These are phyloP conservation scores for Blepharisma undulans DNA, from an alignment of 169 alveolate genomes.

Conservation along the genomic window DNA sequence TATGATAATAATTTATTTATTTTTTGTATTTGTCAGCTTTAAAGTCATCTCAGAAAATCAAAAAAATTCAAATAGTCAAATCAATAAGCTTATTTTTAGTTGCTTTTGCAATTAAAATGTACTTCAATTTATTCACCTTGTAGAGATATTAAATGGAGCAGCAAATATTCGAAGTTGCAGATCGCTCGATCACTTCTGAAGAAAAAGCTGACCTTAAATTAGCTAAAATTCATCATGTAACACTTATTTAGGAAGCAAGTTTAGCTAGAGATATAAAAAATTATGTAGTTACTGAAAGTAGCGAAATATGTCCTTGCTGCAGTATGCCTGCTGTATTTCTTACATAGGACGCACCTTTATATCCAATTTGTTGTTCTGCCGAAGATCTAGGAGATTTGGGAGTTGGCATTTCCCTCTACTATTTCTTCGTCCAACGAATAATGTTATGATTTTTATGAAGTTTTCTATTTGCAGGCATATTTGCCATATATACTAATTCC, in stretches of 20 bases:
- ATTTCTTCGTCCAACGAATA: not conserved
- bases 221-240: constrained; percentile 34
- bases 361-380: not conserved
- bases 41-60: too few species aligned
- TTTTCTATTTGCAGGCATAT: not conserved
- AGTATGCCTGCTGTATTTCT: not conserved
- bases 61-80: too few species aligned
- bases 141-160: not conserved
- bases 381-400: constrained; percentile 23
- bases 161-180: not conserved
- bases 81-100: too few species aligned
- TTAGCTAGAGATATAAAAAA: not conserved
- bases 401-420: constrained; percentile 33
- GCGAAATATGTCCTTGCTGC: constrained; percentile 17
- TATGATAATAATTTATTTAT: too few species aligned
- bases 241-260: not conserved
- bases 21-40: too few species aligned
- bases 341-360: not conserved
- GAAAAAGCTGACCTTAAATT: constrained; percentile 8
- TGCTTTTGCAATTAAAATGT: too few species aligned
- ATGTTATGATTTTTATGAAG: not conserved
- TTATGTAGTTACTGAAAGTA: not conserved
- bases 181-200: not conserved
- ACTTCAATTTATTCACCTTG: not conserved
- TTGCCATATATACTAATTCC: not conserved